Percentiles rank a stretch among this genome's conserved stretches.
These are phyloP conservation scores for Corylus heterophylla DNA, from an alignment of 306 rosid species.

Conservation along the genomic window DNA sequence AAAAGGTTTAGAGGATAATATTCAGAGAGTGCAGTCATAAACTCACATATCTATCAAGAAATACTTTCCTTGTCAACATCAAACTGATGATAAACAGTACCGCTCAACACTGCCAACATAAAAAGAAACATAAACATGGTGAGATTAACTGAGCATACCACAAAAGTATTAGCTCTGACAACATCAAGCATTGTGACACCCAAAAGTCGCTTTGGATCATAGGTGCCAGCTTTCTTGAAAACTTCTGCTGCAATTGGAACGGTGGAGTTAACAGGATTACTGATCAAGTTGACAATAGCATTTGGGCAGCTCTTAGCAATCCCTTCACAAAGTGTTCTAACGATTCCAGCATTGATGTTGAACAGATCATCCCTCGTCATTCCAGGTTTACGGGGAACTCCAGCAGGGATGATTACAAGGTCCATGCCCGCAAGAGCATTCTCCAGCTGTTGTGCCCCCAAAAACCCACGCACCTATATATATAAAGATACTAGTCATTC, in stretches of 20 bases:
- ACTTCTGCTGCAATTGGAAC: conserved; percentile 96
- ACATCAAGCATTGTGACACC: conserved; percentile 95
- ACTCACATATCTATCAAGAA: background rate
- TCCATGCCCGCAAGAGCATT: conserved; percentile 86
- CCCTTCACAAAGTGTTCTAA: conserved; percentile 84
- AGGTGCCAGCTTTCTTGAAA: conserved; percentile 87
- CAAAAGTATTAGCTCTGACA: conserved; percentile 92
- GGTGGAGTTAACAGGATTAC: conserved; percentile 96
- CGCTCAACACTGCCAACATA: background rate
- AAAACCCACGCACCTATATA: conserved; percentile 79
- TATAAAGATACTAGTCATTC: background rate
- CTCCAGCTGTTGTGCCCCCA: conserved; percentile 86
- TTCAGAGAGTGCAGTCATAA: background rate
- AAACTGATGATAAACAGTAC: background rate
- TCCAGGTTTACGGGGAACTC: conserved; percentile 96
- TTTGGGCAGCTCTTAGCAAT: conserved; percentile 74
- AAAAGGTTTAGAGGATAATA: conserved; percentile 4
- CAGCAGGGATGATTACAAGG: conserved; percentile 86
- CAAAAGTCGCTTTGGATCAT: conserved; percentile 84
- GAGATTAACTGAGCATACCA: conserved; percentile 47
- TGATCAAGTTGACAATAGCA: conserved; percentile 91
- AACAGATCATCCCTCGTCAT: conserved; percentile 97
- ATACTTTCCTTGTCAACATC: background rate
- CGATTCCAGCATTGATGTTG: conserved; percentile 94
- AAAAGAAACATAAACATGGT: background rate